These are phyloP conservation scores for Fusarium haematococcum DNA, from an alignment of 2,329 filamentous ascomycete genomes.

Conservation along the genomic window DNA sequence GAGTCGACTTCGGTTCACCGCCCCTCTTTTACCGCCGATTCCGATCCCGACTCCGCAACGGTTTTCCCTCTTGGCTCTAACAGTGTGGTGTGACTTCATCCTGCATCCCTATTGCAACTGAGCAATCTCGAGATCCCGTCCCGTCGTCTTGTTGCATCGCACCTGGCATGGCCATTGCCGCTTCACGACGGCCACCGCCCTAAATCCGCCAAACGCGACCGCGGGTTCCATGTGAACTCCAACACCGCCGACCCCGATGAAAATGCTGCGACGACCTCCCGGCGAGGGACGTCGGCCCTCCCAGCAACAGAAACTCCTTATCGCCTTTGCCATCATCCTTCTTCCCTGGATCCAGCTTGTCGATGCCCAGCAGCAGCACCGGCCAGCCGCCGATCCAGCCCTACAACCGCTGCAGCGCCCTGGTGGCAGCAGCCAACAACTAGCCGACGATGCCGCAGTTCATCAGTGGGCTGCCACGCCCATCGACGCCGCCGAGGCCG, in stretches of 20 bases:
- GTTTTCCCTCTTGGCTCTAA: conserved; percentile 15
- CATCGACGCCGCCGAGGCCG: conserved; percentile 45
- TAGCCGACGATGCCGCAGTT: conserved; percentile 44
- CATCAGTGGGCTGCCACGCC: conserved; percentile 48
- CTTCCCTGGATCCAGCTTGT: conserved; percentile 67
- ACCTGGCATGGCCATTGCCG: conserved; percentile 36
- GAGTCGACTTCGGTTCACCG: not conserved
- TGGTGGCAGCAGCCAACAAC: conserved; percentile 43
- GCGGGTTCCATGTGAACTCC: conserved; percentile 43
- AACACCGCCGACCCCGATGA: conserved; percentile 26
- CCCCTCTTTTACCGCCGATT: conserved; percentile 19
- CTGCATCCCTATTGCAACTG: conserved; percentile 27
- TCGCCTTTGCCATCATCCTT: conserved; percentile 69
- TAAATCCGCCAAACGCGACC: conserved; percentile 9
- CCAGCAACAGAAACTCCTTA: conserved; percentile 59
- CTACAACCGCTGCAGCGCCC: conserved; percentile 34
- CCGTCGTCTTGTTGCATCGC: not conserved
- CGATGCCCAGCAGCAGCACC: conserved; percentile 74
- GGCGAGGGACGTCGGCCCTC: conserved; percentile 65
- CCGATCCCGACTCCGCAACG: conserved; percentile 32
- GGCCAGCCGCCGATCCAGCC: conserved; percentile 40
- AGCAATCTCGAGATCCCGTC: conserved; percentile 5
- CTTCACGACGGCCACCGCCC: conserved; percentile 23
- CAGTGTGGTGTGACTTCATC: conserved; percentile 42
- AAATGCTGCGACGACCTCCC: conserved; percentile 74